Evolutionary conservation across 2,329 filamentous ascomycete genomes (phyloP), one percentile per base, ranked within the genome.

Genomic region (Exserohilum rostratum): DNA sequence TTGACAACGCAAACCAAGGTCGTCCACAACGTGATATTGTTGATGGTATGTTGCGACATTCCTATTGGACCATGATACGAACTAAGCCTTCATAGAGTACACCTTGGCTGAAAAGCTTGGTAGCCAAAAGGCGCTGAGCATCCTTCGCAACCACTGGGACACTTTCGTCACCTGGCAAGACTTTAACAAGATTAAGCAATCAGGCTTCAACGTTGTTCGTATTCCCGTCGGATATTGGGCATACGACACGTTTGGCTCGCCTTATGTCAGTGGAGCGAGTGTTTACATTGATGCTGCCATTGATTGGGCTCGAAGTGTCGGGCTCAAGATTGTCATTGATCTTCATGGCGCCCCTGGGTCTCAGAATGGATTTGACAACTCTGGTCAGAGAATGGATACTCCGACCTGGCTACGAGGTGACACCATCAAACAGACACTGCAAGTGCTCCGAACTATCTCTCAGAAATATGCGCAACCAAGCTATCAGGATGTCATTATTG

Each of bases 301-400:
- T 46, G 80, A 81, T 42, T 87, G 84, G 83, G 81, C 84, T 4
- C 68, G 82, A 37, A 74, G 75, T 31, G 73, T 80, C 0, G 80
- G 80, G 1, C 66, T 85, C 33, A 83, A 85, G 67, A 77, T 86
- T n/a, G 75, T 85, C 64, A 81, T 87, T 42, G 84, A 87, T 61
- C 76, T 86, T 6, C 84, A 87, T 65, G 83, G 82, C 30, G 81
- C 80, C 3, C 83, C 82, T 12, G 80, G 80, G 27, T 82, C 79
- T 1, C 84, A 86, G 59, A 86, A 87, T 58, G 85, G 85, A 9
- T 87, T 83, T 65, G 85, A 87, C 69, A 87, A 87, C 69, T 85
- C 81, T 35, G 85, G 85, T 2, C 80, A 83, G 53, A 75, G 75
- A 60, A 76, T 75, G 45, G 61, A 58, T 45, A 77, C 52, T 13